Base-by-base conservation (phyloP, 306 rosid species). In the Alnus glutinosa region DNA sequence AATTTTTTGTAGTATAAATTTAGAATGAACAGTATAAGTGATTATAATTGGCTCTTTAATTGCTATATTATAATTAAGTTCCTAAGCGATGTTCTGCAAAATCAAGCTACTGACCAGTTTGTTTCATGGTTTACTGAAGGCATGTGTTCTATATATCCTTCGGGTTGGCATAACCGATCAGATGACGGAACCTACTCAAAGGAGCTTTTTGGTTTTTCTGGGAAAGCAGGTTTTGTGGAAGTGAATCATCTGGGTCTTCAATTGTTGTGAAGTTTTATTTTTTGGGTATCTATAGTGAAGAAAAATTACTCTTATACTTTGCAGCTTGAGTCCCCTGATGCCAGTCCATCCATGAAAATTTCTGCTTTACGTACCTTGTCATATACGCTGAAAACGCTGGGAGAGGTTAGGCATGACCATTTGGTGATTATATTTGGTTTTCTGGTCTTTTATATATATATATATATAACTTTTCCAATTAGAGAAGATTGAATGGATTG, bases 151-250 rank as follows among this genome's bases (percentile, higher is more conserved):
- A 57, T 95, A 95, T 79, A 84, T 92, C 68, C 92, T 95, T 78
- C 97, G 93, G 83, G 90, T 95, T 28, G 98, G 98, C 54, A 80
- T 95, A 83, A 92, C 94, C 34, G 98, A 95, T 91, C 98, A 92
- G 83, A 95, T 95, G 98, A 90, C 97, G 14, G 98, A 95, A 74
- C 92, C 98, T 78, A 90, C 94, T 37, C 98, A 95, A 78, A 88
- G 98, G 88, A 84, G 64, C 80, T 91, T 95, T 80, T 80, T 91
- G 88, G 87, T 89, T 77, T 95, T 95, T 66, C 86, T 95, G 47
- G 98, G 94, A 85, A 86, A 78, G 73, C 93, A 92, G 97, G 98
- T 92, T 92, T 34, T 52, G 74, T 58, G 23, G 34, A 23, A 82
- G 78, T 80, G 75, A 59, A 76, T 68, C 52, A 57, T 49, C 74